phyloP scores from a whole-genome alignment of 2,329 filamentous ascomycete genomes.

The Aureobasidium sp. region DNA sequence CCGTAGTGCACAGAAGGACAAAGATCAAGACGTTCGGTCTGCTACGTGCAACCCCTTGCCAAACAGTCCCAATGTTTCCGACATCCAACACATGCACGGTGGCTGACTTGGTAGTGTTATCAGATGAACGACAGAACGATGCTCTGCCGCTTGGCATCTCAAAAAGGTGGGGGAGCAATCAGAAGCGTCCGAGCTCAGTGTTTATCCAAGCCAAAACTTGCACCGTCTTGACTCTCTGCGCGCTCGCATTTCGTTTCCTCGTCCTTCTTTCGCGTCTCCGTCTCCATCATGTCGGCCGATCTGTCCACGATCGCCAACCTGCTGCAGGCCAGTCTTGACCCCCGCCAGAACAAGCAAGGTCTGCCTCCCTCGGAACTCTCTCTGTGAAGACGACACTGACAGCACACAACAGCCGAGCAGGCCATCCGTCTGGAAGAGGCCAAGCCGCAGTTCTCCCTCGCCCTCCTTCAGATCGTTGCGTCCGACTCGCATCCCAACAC shows the following conservation, averaged over 20 bases:
- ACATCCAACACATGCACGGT: no score
- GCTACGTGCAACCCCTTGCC: no score
- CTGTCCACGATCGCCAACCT: conserved; percentile 66
- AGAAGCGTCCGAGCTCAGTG: no score
- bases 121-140: no score
- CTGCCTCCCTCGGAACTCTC: conserved; percentile 25
- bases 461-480: conserved; percentile 82
- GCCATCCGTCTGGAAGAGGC: conserved; percentile 71
- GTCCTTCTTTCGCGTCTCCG: neutral
- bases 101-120: no score
- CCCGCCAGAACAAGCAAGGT: conserved; percentile 85
- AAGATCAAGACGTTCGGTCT: no score
- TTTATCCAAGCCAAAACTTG: no score
- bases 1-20: no score
- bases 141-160: no score
- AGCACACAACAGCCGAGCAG: conserved; percentile 62
- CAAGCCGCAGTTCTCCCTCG: conserved; percentile 79
- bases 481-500: conserved; percentile 64
- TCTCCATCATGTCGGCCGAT: conserved; percentile 50
- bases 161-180: no score
- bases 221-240: conserved; percentile 9
- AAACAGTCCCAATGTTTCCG: no score
- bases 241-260: no score
- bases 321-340: conserved; percentile 85
- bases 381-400: conserved; percentile 6